Base-by-base conservation (phyloP, 2,329 filamentous ascomycete genomes). In the Achaetomium macrosporum region DNA sequence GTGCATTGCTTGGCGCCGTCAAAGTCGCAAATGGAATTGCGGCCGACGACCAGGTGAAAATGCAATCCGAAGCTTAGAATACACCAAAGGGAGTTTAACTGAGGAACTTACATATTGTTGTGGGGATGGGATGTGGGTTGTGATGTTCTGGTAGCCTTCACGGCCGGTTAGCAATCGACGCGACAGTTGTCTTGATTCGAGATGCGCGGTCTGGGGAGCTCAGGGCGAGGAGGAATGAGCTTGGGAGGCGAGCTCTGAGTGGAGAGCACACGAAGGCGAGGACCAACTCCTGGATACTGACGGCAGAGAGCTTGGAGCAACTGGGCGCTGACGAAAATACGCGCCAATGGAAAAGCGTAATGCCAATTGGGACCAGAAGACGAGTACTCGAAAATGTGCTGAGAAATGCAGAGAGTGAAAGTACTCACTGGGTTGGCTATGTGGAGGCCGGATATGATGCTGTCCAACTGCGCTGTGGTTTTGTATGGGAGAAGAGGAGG, bases 401-500 rank as follows among this genome's bases (percentile, higher is more conserved):
- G 69, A 63, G 64, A 59, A 58, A 57, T 61, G 60, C 59, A 67
- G 71, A 66, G 64, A 68, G 59, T 61, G 47, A 48, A 77, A 62
- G 77, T 80, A 82, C 79, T 82, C 73, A 82, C 79, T 54, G 33
- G 41, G 44, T 51, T 70, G 69, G 69, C 25, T 72, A 70, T 68
- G 67, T 72, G 73, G 50, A 55, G 54, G 50, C 36, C 36, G 42
- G 16, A 19, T 19, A 49, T 9, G 42, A 11, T 19, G 31, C 42
- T 37, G 47, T 25, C 50, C 50, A 53, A 64, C 60, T 70, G 66
- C 67, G 69, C 66, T 63, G 64, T 68, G 71, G 49, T 71, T 73
- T 79, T 81, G 78, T 81, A 80, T 81, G 78, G 75, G 76, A 78
- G 60, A 63, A 72, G 73, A 71, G 72, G 56, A 76, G 76, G 77